Evolutionary conservation across 2,329 filamentous ascomycete genomes (phyloP).

Genomic region (Ophiostoma ips): DNA sequence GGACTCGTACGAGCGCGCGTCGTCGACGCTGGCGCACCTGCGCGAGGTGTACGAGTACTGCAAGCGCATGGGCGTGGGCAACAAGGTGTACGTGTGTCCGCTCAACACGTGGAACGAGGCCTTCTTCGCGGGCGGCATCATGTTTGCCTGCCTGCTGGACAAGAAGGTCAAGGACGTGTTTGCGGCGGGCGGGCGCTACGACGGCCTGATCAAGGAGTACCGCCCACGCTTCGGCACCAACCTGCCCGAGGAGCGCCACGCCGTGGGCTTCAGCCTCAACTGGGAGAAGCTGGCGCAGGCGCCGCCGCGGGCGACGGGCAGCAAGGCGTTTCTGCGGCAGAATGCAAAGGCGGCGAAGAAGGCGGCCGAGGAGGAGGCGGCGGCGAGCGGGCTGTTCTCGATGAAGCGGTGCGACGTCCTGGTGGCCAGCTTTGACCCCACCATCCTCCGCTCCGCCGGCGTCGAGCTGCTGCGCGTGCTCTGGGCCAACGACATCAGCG

Average conservation of each 20-base stretch:
- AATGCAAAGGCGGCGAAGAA: too few species aligned
- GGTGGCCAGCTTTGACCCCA: conserved; percentile 72
- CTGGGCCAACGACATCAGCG: conserved; percentile 73
- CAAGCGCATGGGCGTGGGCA: conserved; percentile 58
- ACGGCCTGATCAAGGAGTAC: conserved; percentile 74
- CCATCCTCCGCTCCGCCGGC: conserved; percentile 60
- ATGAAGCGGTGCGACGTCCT: conserved; percentile 71
- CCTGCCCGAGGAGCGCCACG: conserved; percentile 54
- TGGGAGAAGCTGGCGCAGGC: conserved; percentile 71
- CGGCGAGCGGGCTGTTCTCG: conserved; percentile 44
- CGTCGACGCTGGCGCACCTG: conserved; percentile 65
- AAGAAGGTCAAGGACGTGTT: conserved; percentile 73
- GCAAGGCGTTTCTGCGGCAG: conserved; percentile 41
- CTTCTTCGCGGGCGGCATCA: conserved; percentile 72
- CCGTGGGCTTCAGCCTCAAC: conserved; percentile 82
- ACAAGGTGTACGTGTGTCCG: conserved; percentile 72
- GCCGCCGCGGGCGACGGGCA: conserved; percentile 28
- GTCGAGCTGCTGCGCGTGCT: conserved; percentile 65
- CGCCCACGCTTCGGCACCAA: conserved; percentile 49
- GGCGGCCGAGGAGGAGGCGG: conserved; percentile 45
- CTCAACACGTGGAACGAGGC: conserved; percentile 81
- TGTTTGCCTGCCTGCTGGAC: conserved; percentile 87
- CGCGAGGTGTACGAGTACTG: conserved; percentile 65
- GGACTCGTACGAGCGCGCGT: conserved; percentile 58
- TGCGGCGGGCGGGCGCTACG: conserved; percentile 87